These are phyloP conservation scores for Dittrichia graveolens DNA, from an alignment of 129 eudicot genomes.

Conservation along the genomic window DNA sequence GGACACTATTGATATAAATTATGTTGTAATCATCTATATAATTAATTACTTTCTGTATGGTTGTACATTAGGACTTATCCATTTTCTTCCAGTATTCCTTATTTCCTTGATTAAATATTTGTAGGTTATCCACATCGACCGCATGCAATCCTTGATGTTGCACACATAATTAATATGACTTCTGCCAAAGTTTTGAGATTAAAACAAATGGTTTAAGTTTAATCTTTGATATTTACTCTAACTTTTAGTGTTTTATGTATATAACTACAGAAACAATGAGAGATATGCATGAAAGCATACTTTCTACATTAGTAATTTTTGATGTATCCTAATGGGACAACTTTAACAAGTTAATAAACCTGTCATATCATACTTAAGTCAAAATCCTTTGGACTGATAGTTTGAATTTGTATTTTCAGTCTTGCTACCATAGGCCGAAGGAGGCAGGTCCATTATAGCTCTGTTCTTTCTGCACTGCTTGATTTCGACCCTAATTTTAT, in stretches of 20 bases:
- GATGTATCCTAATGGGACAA: not conserved
- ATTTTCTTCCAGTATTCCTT: too few relatives aligned
- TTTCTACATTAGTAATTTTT: too few relatives aligned
- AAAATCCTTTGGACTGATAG: not conserved
- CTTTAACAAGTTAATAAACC: not conserved
- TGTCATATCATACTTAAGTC: not conserved
- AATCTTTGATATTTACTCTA: not conserved
- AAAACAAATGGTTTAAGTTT: too few relatives aligned
- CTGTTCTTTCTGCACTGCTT: constrained; percentile 64
- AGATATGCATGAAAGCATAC: not conserved
- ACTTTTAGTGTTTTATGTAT: not conserved
- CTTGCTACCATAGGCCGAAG: constrained; percentile 82
- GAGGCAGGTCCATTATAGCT: constrained; percentile 56
- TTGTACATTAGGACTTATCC: too few relatives aligned
- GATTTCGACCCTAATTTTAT: constrained; percentile 59
- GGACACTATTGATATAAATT: not conserved
- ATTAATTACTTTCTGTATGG: constrained; percentile 6
- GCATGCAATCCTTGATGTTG: too few relatives aligned
- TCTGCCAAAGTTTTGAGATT: too few relatives aligned
- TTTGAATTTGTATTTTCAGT: constrained; percentile 48
- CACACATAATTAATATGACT: too few relatives aligned
- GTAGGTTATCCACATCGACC: too few relatives aligned
- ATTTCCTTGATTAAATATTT: too few relatives aligned
- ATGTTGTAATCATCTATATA: not conserved
- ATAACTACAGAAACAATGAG: not conserved